A percentile compares a stretch with the other conserved stretches of the same genome.
These are phyloP conservation scores for Coemansia sp. DNA, from an alignment of 371 early-diverging fungal genomes.

Conservation along the genomic window DNA sequence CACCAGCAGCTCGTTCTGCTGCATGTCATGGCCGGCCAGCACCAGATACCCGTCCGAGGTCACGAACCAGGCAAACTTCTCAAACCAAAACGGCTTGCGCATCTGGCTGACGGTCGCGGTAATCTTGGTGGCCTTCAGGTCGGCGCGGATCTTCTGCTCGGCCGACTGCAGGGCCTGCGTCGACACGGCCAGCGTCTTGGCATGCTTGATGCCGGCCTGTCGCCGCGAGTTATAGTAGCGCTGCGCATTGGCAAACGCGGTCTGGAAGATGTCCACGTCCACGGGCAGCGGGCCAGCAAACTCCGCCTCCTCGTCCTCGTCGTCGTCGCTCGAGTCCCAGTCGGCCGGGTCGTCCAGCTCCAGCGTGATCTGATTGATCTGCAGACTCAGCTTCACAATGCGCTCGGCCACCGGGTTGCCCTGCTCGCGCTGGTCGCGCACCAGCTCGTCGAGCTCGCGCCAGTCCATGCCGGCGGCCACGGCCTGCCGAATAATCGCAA, in stretches of 20 bases:
- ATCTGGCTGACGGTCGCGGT: slow-evolving; percentile 66
- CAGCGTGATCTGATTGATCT: slow-evolving; percentile 72
- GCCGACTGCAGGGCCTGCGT: slow-evolving; percentile 85
- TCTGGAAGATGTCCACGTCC: slow-evolving; percentile 82
- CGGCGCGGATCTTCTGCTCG: slow-evolving; percentile 82
- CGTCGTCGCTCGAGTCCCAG: slow-evolving; percentile 42
- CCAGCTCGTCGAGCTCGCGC: slow-evolving; percentile 85
- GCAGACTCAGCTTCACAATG: slow-evolving; percentile 71
- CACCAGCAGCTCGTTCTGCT: slow-evolving; percentile 97
- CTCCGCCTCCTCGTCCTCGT: slow-evolving; percentile 28
- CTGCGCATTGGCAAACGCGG: slow-evolving; percentile 92
- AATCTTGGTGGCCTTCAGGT: slow-evolving; percentile 73
- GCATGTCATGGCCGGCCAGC: slow-evolving; percentile 95
- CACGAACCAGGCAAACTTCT: slow-evolving; percentile 99
- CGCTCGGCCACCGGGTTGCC: slow-evolving; percentile 80
- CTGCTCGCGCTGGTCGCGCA: slow-evolving; percentile 75
- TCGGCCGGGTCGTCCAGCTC: slow-evolving; percentile 54
- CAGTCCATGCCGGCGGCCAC: slow-evolving; percentile 95
- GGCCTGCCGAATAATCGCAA: slow-evolving; percentile 81
- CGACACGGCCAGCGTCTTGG: slow-evolving; percentile 85
- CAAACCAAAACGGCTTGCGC: slow-evolving; percentile 98
- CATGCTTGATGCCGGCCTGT: slow-evolving; percentile 78
- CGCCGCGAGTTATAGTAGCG: slow-evolving; percentile 87
- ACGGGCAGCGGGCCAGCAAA: slow-evolving; percentile 53
- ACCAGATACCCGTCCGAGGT: slow-evolving; percentile 94